Conservation (phyloP, 1,139 yeast genomes). For the Suhomyces yuchorum region DNA sequence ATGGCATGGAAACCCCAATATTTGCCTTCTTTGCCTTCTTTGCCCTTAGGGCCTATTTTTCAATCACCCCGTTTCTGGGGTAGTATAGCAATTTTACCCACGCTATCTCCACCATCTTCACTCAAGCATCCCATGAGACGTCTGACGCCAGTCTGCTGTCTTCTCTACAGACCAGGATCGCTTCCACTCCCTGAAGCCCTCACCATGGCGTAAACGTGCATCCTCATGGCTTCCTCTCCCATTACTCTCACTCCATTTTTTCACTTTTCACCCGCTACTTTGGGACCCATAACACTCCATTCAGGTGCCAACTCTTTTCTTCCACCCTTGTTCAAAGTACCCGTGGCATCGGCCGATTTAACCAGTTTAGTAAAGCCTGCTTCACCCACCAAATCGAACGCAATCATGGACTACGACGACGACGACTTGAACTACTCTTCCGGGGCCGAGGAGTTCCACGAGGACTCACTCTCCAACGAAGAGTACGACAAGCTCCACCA, state of each 20-base stretch:
- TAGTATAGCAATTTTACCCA: too few species aligned
- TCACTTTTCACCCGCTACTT: neutral
- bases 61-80: too few species aligned
- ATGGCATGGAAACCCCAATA: too few species aligned
- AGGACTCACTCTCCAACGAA: constrained; percentile 46
- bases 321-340: neutral
- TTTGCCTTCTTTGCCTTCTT: too few species aligned
- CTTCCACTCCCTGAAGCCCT: neutral
- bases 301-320: neutral
- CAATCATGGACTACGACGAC: constrained; percentile 26
- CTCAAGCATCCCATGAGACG: too few species aligned
- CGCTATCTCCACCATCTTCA: too few species aligned
- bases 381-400: neutral
- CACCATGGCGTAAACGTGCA: neutral
- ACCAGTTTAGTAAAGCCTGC: neutral
- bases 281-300: neutral
- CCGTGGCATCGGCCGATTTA: neutral
- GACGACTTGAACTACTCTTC: constrained; percentile 51
- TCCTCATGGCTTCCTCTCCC: neutral
- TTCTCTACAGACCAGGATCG: neutral
- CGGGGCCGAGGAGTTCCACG: constrained; percentile 41
- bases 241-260: neutral
- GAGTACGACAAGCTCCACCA: constrained; percentile 53
- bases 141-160: too few species aligned
- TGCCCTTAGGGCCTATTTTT: too few species aligned